These are phyloP conservation scores for Euphorbia pulcherrima DNA, from an alignment of 345 rosid genomes.

Conservation along the genomic window DNA sequence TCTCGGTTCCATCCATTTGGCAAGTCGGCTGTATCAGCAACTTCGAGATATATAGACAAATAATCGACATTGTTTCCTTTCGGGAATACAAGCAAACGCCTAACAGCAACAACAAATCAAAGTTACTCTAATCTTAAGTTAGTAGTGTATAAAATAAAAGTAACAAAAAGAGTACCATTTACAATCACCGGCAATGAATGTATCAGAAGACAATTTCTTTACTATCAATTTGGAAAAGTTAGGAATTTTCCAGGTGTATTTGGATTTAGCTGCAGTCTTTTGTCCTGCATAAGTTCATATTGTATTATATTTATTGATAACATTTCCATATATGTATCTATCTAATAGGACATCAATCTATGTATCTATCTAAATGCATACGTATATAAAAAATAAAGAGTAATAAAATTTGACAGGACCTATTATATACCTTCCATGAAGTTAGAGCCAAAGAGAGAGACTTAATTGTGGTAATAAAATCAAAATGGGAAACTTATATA, in stretches of 20 bases:
- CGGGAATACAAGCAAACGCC: constrained; percentile 22
- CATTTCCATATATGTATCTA: no score
- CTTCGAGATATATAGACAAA: constrained; percentile 26
- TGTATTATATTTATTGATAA: no score
- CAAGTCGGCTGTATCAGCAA: constrained; percentile 21
- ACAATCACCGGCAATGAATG: constrained; percentile 15
- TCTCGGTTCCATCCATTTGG: constrained; percentile 29
- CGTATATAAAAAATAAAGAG: no score
- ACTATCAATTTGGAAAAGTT: constrained; percentile 17
- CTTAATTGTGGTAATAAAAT: no score
- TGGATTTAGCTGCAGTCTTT: constrained; percentile 11
- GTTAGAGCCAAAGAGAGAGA: no score
- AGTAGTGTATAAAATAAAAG: not conserved
- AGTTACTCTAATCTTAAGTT: not conserved
- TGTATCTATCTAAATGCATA: no score
- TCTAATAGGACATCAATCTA: no score
- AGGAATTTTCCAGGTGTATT: constrained; percentile 30
- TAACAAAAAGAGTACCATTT: constrained; percentile 19
- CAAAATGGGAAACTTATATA: no score
- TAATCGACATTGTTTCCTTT: constrained; percentile 24
- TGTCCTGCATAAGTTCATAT: not conserved
- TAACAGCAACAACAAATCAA: not conserved
- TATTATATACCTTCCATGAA: no score
- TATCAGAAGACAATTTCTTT: constrained; percentile 20
- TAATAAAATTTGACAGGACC: no score